Conservation (phyloP, 768 basidiomycete species). For the Basidioascus undulatus region DNA sequence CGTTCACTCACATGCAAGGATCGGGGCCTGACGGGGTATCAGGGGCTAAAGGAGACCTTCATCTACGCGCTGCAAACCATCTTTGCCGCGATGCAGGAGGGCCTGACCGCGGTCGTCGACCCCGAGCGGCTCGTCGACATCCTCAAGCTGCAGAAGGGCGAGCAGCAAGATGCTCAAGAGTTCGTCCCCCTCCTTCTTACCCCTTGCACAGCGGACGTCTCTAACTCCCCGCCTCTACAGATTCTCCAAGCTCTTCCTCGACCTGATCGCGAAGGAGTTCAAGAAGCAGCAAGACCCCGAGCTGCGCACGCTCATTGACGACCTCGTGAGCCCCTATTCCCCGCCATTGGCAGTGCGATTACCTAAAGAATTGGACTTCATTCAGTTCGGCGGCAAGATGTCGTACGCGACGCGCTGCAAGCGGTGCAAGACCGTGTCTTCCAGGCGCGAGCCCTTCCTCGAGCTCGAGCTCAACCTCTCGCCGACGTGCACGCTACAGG, state of each 20-base stretch:
- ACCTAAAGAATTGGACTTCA: neutral
- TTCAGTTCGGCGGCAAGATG: slow-evolving; percentile 65
- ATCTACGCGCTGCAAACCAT: slow-evolving; percentile 22
- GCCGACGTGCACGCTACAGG: slow-evolving; percentile 49
- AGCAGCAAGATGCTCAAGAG: slow-evolving; percentile 97
- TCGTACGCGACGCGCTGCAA: slow-evolving; percentile 59
- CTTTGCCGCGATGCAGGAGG: slow-evolving; percentile 63
- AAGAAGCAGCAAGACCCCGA: slow-evolving; percentile 43
- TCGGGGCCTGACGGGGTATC: no score
- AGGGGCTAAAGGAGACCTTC: no score
- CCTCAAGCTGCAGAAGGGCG: slow-evolving; percentile 47
- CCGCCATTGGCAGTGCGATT: neutral
- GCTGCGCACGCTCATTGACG: slow-evolving; percentile 41
- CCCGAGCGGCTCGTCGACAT: slow-evolving; percentile 66
- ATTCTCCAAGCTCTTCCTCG: slow-evolving; percentile 86
- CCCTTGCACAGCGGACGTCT: neutral
- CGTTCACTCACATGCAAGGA: no score
- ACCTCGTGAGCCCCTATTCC: slow-evolving; percentile 30
- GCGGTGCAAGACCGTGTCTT: slow-evolving; percentile 40
- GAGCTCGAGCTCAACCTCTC: slow-evolving; percentile 72
- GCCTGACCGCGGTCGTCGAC: slow-evolving; percentile 46
- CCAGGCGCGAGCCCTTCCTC: slow-evolving; percentile 45
- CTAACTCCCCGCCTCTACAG: slow-evolving; percentile 21
- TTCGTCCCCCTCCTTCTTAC: slow-evolving; percentile 20
- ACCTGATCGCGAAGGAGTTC: slow-evolving; percentile 66